Conservation (phyloP, 2,329 filamentous ascomycete species). For the Cladosporium sp. region DNA sequence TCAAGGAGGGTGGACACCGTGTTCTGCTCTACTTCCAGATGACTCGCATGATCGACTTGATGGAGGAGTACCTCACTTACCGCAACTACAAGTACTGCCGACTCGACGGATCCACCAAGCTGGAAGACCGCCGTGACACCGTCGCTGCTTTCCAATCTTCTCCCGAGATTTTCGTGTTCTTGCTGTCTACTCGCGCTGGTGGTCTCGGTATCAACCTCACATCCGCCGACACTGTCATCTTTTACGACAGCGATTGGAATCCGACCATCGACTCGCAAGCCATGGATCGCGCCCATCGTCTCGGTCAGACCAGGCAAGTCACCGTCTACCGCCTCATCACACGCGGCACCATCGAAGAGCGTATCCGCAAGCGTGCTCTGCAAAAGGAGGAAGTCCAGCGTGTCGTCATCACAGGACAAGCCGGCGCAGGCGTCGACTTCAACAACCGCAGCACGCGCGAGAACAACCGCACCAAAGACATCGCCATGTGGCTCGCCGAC, state of each 20-base stretch:
- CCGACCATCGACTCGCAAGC: slow-evolving; percentile 98
- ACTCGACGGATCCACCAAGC: slow-evolving; percentile 92
- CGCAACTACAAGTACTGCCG: slow-evolving; percentile 99
- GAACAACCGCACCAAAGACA: slow-evolving; percentile 96
- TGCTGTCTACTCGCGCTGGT: slow-evolving; percentile 92
- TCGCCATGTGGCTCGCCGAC: slow-evolving; percentile 97
- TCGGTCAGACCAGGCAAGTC: slow-evolving; percentile 93
- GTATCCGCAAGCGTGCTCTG: slow-evolving; percentile 91
- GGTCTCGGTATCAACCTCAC: slow-evolving; percentile 98
- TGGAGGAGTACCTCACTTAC: slow-evolving; percentile 98
- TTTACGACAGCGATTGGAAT: slow-evolving; percentile 99
- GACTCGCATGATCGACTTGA: slow-evolving; percentile 99
- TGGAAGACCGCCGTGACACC: slow-evolving; percentile 94
- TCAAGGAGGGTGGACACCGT: slow-evolving; percentile 90
- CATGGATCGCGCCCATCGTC: slow-evolving; percentile 97
- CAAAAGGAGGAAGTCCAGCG: slow-evolving; percentile 99
- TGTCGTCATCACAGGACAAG: slow-evolving; percentile 89
- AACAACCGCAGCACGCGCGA: slow-evolving; percentile 80
- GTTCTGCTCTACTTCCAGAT: slow-evolving; percentile 99
- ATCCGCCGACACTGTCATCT: slow-evolving; percentile 95
- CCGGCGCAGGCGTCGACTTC: slow-evolving; percentile 71
- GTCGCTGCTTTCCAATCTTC: slow-evolving; percentile 95
- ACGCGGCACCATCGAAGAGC: slow-evolving; percentile 93
- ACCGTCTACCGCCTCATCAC: slow-evolving; percentile 98
- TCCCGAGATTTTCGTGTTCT: slow-evolving; percentile 94